Percentiles rank a stretch among this genome's conserved stretches.
Conservation (phyloP, 2,329 filamentous ascomycete genomes). For the Bertia moriformis region DNA sequence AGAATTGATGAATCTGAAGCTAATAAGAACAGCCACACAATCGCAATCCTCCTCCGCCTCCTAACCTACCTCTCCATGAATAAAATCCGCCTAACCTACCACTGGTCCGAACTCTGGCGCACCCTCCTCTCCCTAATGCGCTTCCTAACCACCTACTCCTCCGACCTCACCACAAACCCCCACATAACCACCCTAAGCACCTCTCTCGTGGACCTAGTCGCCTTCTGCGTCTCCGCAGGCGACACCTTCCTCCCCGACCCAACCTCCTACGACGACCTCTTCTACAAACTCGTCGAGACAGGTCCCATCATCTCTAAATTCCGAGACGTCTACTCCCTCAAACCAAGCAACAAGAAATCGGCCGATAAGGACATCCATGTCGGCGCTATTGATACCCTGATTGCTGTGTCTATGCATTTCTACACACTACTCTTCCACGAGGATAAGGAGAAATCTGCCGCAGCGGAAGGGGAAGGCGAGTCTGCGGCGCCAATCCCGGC, state of each 20-base stretch:
- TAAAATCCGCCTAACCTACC: constrained; percentile 69
- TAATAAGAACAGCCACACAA: neutral
- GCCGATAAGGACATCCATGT: neutral
- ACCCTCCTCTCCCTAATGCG: constrained; percentile 74
- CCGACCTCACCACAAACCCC: constrained; percentile 56
- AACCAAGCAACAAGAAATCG: neutral
- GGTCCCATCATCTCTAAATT: constrained; percentile 73
- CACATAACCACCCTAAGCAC: constrained; percentile 64
- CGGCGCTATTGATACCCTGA: neutral
- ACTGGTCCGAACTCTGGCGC: constrained; percentile 92
- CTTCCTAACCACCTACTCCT: constrained; percentile 75
- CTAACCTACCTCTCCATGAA: constrained; percentile 73
- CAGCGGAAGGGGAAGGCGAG: neutral
- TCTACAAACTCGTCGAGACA: constrained; percentile 94
- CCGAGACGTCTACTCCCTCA: constrained; percentile 50
- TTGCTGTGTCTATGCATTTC: neutral
- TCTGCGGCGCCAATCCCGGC: neutral
- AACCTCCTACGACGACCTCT: constrained; percentile 83
- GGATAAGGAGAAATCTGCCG: too few species aligned
- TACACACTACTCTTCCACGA: neutral
- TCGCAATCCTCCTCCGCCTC: constrained; percentile 38
- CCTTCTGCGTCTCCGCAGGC: constrained; percentile 69
- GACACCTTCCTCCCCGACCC: constrained; percentile 83
- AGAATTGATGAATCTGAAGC: constrained; percentile 67
- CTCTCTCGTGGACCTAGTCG: constrained; percentile 67